Base-by-base conservation (phyloP, 371 early-diverging fungal genomes). In the Circinella umbellata region DNA sequence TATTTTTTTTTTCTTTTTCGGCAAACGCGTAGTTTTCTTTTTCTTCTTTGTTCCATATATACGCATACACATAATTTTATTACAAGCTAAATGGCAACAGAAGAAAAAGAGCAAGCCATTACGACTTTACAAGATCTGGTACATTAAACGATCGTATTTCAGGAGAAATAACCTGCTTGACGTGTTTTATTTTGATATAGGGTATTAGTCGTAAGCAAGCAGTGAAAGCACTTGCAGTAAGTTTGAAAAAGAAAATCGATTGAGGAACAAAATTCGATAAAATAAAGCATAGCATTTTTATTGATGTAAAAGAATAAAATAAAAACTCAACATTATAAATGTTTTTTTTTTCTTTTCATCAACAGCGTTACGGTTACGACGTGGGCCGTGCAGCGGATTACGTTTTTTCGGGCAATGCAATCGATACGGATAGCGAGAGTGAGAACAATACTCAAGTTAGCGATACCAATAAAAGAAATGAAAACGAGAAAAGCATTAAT, bases 331-430 rank as follows among this genome's bases (percentile, higher is more conserved):
- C 17, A 18, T 55, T 14, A 55, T 53, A 15, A 17, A 27, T 34
- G 34, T 14, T 17, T n/a, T n/a, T 35, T 55, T 34, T 35, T 42
- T 11, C 10, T 34, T 57, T 35, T 66, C 27, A 11, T 38, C 34
- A 11, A 35, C 65, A 84, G 85, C 75, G 81, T 51, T 85, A 85
- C 70, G 82, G 82, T 61, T 78, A 82, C 49, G 83, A 85, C 66
- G 81, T 85, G 10, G 75, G 73, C n/a, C 74, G 81, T 53, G 85
- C 85, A 10, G 85, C 85, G 17, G 85, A 85, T 54, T 85, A 71
- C 61, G 81, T 85, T 34, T 85, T 85, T 61, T 85, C 85, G n/a
- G 83, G 82, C 14, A 69, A 74, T 38, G 63, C 69, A 13, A 15
- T 51, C 8, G 35, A 63, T 67, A 8, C 57, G 10, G 67, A 69